Conservation (phyloP, 306 rosid species). For the Chamaecrista fasciculata region DNA sequence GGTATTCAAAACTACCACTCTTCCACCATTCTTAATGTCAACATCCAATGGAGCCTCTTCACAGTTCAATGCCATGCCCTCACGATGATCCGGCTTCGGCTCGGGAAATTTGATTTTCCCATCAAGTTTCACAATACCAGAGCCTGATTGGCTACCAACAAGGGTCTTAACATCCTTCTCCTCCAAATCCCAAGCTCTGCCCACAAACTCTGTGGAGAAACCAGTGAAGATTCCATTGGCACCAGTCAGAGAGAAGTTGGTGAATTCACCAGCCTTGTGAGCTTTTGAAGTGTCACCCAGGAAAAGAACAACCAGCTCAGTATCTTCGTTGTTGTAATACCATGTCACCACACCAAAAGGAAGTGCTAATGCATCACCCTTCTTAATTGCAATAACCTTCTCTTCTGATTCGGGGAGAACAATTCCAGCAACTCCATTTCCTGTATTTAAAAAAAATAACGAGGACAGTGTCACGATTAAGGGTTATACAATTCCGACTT, state of each 20-base stretch:
- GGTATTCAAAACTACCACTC: conserved; percentile 78
- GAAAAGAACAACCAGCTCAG: conserved; percentile 68
- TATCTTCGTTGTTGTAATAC: conserved; percentile 76
- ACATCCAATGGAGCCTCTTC: conserved; percentile 78
- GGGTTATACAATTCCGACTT: neutral
- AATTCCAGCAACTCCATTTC: conserved; percentile 61
- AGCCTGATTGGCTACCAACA: conserved; percentile 50
- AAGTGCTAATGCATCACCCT: conserved; percentile 84
- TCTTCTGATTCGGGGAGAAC: conserved; percentile 72
- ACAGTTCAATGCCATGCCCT: conserved; percentile 72
- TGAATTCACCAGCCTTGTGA: conserved; percentile 81
- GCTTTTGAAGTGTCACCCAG: conserved; percentile 74
- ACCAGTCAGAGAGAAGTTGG: conserved; percentile 64
- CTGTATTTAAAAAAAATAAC: conserved; percentile 33
- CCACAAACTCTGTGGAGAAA: conserved; percentile 65
- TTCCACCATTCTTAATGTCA: conserved; percentile 69
- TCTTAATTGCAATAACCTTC: conserved; percentile 68
- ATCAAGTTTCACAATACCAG: conserved; percentile 54
- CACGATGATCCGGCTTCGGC: conserved; percentile 52
- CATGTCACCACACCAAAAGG: conserved; percentile 84
- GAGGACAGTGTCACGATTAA: neutral
- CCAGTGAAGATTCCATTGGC: conserved; percentile 74
- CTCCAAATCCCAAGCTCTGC: conserved; percentile 78
- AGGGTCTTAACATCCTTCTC: conserved; percentile 51
- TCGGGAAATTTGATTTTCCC: conserved; percentile 45